Conservation (phyloP, 225 moss, liverwort and hornwort species). For the Straminergon stramineum region DNA sequence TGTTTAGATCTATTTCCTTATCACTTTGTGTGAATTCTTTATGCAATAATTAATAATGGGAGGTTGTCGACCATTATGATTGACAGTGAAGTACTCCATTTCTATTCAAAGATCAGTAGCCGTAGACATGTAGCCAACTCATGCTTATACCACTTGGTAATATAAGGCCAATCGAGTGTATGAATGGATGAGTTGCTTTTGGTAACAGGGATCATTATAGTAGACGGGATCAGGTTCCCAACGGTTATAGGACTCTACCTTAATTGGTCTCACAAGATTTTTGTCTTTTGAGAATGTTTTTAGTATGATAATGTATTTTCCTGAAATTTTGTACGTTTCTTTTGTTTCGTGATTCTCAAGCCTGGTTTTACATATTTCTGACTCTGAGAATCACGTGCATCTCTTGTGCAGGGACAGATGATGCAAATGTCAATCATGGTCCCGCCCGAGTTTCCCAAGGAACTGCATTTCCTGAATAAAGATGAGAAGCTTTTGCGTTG, state of each 20-base stretch:
- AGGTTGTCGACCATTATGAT: neutral
- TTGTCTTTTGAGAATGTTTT: neutral
- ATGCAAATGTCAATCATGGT: constrained; percentile 99
- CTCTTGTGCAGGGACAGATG: constrained; percentile 76
- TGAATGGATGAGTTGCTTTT: neutral
- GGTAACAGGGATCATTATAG: neutral
- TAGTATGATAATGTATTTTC: too few relatives aligned
- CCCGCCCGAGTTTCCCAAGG: constrained; percentile 56
- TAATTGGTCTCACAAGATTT: neutral
- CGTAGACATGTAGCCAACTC: neutral
- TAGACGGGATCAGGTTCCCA: neutral
- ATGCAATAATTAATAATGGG: neutral
- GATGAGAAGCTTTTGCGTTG: constrained; percentile 88
- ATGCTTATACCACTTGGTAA: neutral
- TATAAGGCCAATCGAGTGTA: neutral
- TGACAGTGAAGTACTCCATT: neutral
- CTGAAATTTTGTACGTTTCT: neutral
- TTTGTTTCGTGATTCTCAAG: neutral
- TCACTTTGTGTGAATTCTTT: neutral
- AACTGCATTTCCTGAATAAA: constrained; percentile 66
- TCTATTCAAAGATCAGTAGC: neutral
- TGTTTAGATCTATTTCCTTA: neutral
- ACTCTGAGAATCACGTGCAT: neutral
- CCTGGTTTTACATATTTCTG: neutral
- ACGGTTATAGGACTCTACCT: neutral